These are phyloP conservation scores for Cudoniella acicularis DNA, from an alignment of 495 filamentous ascomycete species.

Conservation along the genomic window DNA sequence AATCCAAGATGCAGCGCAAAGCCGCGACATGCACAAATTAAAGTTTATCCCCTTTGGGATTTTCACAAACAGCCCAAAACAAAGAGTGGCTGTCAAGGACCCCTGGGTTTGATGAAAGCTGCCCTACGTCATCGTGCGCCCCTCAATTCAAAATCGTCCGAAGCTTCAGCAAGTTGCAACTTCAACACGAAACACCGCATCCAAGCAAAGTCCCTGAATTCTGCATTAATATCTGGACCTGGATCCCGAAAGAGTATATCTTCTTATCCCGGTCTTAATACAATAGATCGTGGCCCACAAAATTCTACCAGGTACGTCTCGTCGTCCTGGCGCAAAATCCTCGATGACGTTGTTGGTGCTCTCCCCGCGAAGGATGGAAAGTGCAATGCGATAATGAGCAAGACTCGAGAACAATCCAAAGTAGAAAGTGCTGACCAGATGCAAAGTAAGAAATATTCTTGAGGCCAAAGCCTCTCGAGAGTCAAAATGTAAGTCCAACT, in stretches of 20 bases:
- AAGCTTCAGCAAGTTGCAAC: neutral
- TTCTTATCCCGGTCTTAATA: conserved; percentile 10
- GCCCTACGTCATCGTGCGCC: conserved; percentile 6
- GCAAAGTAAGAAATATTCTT: neutral
- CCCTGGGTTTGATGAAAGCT: neutral
- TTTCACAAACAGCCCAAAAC: too few species aligned
- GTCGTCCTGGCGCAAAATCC: neutral
- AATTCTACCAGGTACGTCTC: neutral
- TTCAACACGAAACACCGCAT: conserved; percentile 2
- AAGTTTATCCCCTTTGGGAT: too few species aligned
- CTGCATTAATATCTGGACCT: neutral
- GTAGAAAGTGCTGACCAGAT: conserved; percentile 14
- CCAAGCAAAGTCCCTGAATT: neutral
- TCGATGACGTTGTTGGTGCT: conserved; percentile 2
- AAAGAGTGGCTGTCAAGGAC: neutral
- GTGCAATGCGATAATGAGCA: neutral
- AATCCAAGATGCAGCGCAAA: too few species aligned
- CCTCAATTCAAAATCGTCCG: neutral
- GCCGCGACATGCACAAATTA: too few species aligned
- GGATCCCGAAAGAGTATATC: conserved; percentile 1
- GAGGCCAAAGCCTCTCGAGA: neutral
- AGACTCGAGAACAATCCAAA: neutral
- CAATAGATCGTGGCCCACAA: neutral
- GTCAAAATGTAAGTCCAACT: conserved; percentile 14
- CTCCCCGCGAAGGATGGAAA: neutral